Evolutionary conservation across 1,284 basidiomycete genomes (phyloP), one percentile per base, ranked within the genome.

Genomic region (Boletus subluridellus): DNA sequence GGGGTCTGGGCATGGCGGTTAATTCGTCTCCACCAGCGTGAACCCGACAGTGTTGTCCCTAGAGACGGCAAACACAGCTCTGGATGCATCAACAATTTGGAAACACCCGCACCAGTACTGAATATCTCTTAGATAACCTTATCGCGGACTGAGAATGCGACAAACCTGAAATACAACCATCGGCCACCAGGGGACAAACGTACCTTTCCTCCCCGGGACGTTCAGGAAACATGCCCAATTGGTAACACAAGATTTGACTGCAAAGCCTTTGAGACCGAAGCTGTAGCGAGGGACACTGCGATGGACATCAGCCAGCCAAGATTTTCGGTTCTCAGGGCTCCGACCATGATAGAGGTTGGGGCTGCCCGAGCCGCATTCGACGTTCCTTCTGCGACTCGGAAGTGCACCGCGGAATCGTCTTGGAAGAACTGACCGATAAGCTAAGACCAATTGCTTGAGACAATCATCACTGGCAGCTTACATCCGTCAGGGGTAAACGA

Each of bases 311-410:
- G 61, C 84, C 84, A 87, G 44, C 86, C 87, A 26, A 88, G 71
- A 42, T 76, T 71, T 38, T 82, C 79, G 4, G 85, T 86, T 3
- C 74, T 80, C 14, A 75, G 75, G 21, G 86, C 83, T 24, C 81
- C 82, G 49, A 83, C 76, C 46, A 90, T 77, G 66, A 92, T 92
- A 4, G 90, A 89, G 52, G 89, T 81, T 5, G 90, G 90, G 3
- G 87, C 86, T 14, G 85, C 83, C 51, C 76, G 74, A 5, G 83
- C 79, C 3, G 87, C 87, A 47, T 84, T 83, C 8, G 84, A 74
- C 0, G 82, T 83, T 74, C 90, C 87, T 72, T 90, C 88, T 7
- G 85, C 79, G 50, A 90, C 85, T 24, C 24, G 24, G 24, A 24
- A 24, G 66, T 89, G 87, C 17, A 85, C 85, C 5, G 86, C 86